These are phyloP conservation scores for Annulohypoxylon stygium DNA, from an alignment of 495 filamentous ascomycete genomes.

Conservation along the genomic window DNA sequence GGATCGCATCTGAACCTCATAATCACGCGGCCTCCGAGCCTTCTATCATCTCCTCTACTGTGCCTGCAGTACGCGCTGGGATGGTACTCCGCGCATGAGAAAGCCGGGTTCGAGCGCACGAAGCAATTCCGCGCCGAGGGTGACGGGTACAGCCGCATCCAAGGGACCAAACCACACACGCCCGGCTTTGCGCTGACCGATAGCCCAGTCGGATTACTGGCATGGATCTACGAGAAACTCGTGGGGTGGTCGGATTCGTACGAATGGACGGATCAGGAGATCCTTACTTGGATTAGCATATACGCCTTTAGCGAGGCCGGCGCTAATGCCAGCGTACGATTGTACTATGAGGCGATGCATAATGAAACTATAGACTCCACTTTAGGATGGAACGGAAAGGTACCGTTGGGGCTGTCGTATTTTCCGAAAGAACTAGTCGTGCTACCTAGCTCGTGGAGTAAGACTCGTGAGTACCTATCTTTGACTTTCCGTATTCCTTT, in stretches of 20 bases:
- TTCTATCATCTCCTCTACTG: constrained; percentile 53
- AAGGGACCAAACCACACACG: constrained; percentile 72
- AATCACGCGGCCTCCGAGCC: constrained; percentile 49
- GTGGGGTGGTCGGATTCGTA: constrained; percentile 73
- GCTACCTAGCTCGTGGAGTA: constrained; percentile 65
- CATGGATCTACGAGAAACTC: constrained; percentile 77
- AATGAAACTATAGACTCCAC: neutral
- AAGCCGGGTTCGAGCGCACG: constrained; percentile 57
- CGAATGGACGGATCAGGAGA: constrained; percentile 73
- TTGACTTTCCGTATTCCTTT: neutral
- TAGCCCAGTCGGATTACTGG: constrained; percentile 69
- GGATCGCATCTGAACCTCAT: constrained; percentile 75
- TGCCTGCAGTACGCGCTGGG: constrained; percentile 57
- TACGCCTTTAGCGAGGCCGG: constrained; percentile 69
- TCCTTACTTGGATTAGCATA: constrained; percentile 72
- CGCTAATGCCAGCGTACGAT: constrained; percentile 63
- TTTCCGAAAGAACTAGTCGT: constrained; percentile 67
- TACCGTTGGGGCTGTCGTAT: constrained; percentile 58
- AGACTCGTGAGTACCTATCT: constrained; percentile 33
- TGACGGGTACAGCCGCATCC: constrained; percentile 64
- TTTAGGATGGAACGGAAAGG: constrained; percentile 6
- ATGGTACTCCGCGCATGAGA: constrained; percentile 49
- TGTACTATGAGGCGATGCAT: constrained; percentile 56
- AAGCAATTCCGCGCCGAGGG: constrained; percentile 62
- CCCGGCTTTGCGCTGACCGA: constrained; percentile 67